phyloP scores from a whole-genome alignment of 768 basidiomycete genomes.

The Austroboletus festivus region DNA sequence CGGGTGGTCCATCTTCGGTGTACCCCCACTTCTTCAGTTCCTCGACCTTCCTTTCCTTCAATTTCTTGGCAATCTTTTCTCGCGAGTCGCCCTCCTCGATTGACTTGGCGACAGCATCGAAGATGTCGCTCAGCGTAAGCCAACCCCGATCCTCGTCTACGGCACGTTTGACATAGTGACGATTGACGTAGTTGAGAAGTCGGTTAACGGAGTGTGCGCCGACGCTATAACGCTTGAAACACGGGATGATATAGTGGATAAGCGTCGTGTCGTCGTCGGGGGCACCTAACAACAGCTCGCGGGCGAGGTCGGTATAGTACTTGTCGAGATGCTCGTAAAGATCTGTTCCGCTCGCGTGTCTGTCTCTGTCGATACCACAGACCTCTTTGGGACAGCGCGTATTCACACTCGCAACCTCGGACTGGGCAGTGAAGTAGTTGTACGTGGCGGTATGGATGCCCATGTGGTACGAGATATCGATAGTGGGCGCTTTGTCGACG shows the following conservation, averaged over 20 bases:
- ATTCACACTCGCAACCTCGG: slow-evolving; percentile 42
- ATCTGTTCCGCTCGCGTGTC: slow-evolving; percentile 53
- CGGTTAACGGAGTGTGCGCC: slow-evolving; percentile 69
- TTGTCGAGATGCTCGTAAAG: slow-evolving; percentile 72
- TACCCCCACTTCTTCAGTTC: slow-evolving; percentile 76
- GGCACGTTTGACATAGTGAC: slow-evolving; percentile 73
- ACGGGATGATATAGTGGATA: slow-evolving; percentile 67
- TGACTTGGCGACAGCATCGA: slow-evolving; percentile 57
- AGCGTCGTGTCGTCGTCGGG: slow-evolving; percentile 66
- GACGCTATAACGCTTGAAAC: slow-evolving; percentile 66
- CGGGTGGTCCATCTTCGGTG: slow-evolving; percentile 45
- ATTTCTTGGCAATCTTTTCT: slow-evolving; percentile 53
- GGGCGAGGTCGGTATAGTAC: slow-evolving; percentile 60
- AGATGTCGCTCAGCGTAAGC: slow-evolving; percentile 63
- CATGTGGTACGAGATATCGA: slow-evolving; percentile 70
- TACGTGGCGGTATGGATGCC: slow-evolving; percentile 81
- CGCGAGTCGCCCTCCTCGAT: slow-evolving; percentile 52
- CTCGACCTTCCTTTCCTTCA: slow-evolving; percentile 56
- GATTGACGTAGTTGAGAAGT: slow-evolving; percentile 68
- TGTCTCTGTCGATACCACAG: slow-evolving; percentile 27
- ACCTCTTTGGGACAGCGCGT: slow-evolving; percentile 12
- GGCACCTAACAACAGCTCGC: slow-evolving; percentile 58
- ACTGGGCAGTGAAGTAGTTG: slow-evolving; percentile 71
- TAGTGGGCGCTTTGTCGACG: slow-evolving; percentile 59
- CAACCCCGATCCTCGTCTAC: slow-evolving; percentile 78